Base-by-base conservation (phyloP, 768 basidiomycete genomes). In the Lentinus tigrinus region DNA sequence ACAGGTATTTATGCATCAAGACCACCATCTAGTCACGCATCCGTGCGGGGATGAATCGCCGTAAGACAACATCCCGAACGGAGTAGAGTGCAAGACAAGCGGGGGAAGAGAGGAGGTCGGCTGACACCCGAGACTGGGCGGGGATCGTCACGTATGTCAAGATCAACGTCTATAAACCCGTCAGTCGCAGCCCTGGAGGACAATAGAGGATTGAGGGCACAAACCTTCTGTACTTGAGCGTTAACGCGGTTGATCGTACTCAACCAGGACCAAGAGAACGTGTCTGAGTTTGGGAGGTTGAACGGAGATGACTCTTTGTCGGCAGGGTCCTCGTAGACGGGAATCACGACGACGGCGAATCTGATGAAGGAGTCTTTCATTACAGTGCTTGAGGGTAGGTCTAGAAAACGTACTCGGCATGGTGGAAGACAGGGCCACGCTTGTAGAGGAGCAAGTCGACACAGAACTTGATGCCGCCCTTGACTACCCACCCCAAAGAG, bases 161-260 rank as follows among this genome's bases (percentile, higher is more conserved):
- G 47, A 99, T 81, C 3, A 98, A 81, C 0, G 95, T 98, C 96
- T 98, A 56, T 10, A 46, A 9, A 23, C n/a, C 10, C n/a, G 23
- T 19, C 21, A 23, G 43, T 46, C 3, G 17, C 16, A 19, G 39
- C 19, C 14, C 19, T 16, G 7, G 14, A 8, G 28, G 28, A 38
- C 36, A 13, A 31, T 50, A 36, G 19, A 42, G 37, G 8, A 17
- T 24, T 27, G 19, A 42, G 37, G 8, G 10, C n/a, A 40, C 17
- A 56, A 23, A 93, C 96, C 85, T 99, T 99, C 74, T 95, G 93
- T 4, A 98, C 96, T 69, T 97, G 94, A 0, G 93, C 87, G 71
- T 96, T 98, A 13, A 98, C 96, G 37, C 97, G 85, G 69, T 97
- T 98, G 60, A 99, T 83, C 1, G 97, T 99, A 73, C 93, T 94